Conservation (phyloP, 768 basidiomycete genomes). For the Kwoniella botswanensis region DNA sequence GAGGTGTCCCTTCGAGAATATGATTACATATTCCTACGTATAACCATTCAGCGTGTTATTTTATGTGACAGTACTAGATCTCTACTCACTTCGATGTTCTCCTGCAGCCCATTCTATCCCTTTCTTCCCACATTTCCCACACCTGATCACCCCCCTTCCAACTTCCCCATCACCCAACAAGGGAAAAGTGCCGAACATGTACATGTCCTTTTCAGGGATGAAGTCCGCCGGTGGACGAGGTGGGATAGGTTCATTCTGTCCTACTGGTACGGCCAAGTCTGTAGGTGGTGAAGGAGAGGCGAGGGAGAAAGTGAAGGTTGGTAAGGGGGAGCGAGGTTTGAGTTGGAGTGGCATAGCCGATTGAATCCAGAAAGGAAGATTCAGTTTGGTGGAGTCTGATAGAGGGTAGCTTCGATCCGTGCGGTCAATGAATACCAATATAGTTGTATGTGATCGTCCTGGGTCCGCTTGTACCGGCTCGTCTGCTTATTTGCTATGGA, state of each 20-base stretch:
- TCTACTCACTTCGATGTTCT: conserved; percentile 73
- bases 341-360: conserved; percentile 35
- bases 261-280: conserved; percentile 1
- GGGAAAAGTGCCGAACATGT: conserved; percentile 79
- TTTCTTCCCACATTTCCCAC: conserved; percentile 80
- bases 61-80: background rate
- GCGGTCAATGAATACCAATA: background rate
- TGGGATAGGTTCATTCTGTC: conserved; percentile 42
- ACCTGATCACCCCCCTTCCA: conserved; percentile 65
- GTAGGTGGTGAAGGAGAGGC: conserved; percentile 32
- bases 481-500: background rate
- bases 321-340: conserved; percentile 28
- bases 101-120: conserved; percentile 73
- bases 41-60: background rate
- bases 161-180: conserved; percentile 62
- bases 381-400: too few species aligned
- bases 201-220: conserved; percentile 85
- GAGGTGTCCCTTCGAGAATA: conserved; percentile 43
- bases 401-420: background rate
- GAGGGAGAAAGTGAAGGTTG: conserved; percentile 45
- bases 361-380: background rate
- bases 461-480: background rate
- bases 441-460: background rate
- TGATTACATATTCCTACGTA: conserved; percentile 42
- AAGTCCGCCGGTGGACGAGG: conserved; percentile 81